Evolutionary conservation across 2,329 filamentous ascomycete genomes (phyloP).

Genomic region (Tolypocladium tundrense): DNA sequence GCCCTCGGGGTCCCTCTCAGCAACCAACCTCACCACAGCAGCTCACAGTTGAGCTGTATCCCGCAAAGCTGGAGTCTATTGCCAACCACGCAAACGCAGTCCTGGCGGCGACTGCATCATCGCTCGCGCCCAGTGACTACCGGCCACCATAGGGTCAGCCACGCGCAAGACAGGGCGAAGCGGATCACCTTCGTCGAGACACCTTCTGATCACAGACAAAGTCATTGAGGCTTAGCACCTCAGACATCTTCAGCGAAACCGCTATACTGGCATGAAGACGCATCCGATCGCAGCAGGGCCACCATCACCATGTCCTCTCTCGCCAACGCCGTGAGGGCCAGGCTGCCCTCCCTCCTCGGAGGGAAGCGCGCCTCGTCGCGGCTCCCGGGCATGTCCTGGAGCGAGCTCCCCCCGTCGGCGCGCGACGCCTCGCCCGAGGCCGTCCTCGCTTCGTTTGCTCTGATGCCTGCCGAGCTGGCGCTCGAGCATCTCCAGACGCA

Average conservation of each 20-base stretch:
- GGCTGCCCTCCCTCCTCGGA: not conserved
- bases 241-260: not conserved
- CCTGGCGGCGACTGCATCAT: constrained; percentile 7
- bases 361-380: not conserved
- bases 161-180: not conserved
- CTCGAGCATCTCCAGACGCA: constrained; percentile 11
- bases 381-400: constrained; percentile 5
- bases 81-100: constrained; percentile 4
- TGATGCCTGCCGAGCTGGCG: constrained; percentile 7
- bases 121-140: constrained; percentile 3
- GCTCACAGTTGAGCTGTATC: constrained; percentile 7
- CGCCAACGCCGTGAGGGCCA: constrained; percentile 1
- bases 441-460: constrained; percentile 10
- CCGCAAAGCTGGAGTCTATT: constrained; percentile 9
- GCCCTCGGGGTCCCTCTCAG: not conserved
- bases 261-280: constrained; percentile 6
- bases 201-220: not conserved
- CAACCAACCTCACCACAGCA: not conserved
- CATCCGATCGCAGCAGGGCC: not conserved
- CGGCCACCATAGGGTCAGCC: constrained; percentile 6
- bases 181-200: too few relatives aligned
- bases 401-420: constrained; percentile 3
- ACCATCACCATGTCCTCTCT: constrained; percentile 1
- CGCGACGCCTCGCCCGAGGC: constrained; percentile 9
- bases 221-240: not conserved